These are phyloP conservation scores for Brassica carinata DNA, from an alignment of 345 rosid genomes.

Conservation along the genomic window DNA sequence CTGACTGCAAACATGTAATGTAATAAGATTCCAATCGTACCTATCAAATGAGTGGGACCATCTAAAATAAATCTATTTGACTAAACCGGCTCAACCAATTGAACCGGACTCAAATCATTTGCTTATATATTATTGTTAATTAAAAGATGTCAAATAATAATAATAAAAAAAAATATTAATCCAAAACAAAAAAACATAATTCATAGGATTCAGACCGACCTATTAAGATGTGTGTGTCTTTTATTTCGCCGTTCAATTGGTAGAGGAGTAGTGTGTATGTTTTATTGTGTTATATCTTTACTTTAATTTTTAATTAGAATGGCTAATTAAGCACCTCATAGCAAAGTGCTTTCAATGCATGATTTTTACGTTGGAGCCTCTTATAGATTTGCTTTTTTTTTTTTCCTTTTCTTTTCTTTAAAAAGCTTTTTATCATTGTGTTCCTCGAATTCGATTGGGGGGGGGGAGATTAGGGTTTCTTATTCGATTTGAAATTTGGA, in stretches of 20 bases:
- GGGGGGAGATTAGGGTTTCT: slow-evolving; percentile 20
- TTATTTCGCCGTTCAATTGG: slow-evolving; percentile 22
- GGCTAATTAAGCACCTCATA: slow-evolving; percentile 8
- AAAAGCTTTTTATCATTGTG: neutral
- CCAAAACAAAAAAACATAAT: neutral
- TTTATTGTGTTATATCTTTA: neutral
- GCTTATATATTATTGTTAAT: too few species aligned
- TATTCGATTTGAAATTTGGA: neutral
- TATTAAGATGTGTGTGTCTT: neutral
- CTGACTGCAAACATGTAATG: neutral
- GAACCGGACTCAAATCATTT: neutral
- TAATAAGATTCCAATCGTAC: neutral
- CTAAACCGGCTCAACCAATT: neutral
- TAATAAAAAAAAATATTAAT: neutral
- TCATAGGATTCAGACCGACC: neutral
- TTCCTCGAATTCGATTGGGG: neutral
- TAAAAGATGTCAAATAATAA: too few species aligned
- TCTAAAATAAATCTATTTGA: neutral
- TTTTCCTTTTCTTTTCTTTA: neutral
- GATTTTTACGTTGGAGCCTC: slow-evolving; percentile 39
- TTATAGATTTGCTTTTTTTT: neutral
- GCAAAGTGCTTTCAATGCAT: slow-evolving; percentile 36
- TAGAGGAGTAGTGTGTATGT: neutral
- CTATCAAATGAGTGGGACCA: slow-evolving; percentile 8
- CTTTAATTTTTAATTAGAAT: neutral